Evolutionary conservation across 495 filamentous ascomycete species (phyloP).

Genomic region (Monascus purpureus): DNA sequence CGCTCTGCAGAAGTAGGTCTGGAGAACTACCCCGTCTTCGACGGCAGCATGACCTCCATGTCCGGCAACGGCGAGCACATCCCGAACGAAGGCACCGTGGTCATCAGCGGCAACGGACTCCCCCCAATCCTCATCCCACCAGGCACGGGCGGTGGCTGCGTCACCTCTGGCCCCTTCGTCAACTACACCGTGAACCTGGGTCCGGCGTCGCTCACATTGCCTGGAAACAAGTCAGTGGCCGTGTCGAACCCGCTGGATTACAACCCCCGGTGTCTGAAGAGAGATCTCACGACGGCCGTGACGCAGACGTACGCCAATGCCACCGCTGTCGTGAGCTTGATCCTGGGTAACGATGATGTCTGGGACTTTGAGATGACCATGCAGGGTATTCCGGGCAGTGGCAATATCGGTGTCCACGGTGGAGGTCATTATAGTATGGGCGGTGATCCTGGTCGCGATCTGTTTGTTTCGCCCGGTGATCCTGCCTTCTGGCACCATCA

Average conservation of each 20-base stretch:
- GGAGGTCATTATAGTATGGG: conserved; percentile 52
- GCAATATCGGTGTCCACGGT: conserved; percentile 43
- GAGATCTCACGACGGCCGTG: conserved; percentile 43
- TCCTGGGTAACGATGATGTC: conserved; percentile 29
- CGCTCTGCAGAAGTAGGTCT: conserved; percentile 33
- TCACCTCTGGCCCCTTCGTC: conserved; percentile 45
- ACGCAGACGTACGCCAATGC: conserved; percentile 36
- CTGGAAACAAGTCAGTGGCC: conserved; percentile 7
- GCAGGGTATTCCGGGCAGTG: conserved; percentile 34
- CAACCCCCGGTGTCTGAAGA: conserved; percentile 52
- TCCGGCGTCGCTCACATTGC: conserved; percentile 25
- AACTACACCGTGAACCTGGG: conserved; percentile 37
- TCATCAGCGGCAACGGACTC: conserved; percentile 5
- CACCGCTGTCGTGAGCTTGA: conserved; percentile 29
- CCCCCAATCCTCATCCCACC: conserved; percentile 21
- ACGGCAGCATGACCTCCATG: conserved; percentile 45
- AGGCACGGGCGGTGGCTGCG: conserved; percentile 51
- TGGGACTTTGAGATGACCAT: conserved; percentile 37
- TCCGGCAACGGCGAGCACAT: conserved; percentile 44
- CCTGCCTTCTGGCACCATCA: conserved; percentile 60
- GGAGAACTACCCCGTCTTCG: conserved; percentile 45
- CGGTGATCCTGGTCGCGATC: conserved; percentile 45
- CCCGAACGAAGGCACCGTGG: conserved; percentile 15
- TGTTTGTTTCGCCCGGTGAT: conserved; percentile 47
- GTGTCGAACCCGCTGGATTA: conserved; percentile 19